phyloP scores from a whole-genome alignment of 768 basidiomycete genomes.

The Pleurotus tuoliensis region DNA sequence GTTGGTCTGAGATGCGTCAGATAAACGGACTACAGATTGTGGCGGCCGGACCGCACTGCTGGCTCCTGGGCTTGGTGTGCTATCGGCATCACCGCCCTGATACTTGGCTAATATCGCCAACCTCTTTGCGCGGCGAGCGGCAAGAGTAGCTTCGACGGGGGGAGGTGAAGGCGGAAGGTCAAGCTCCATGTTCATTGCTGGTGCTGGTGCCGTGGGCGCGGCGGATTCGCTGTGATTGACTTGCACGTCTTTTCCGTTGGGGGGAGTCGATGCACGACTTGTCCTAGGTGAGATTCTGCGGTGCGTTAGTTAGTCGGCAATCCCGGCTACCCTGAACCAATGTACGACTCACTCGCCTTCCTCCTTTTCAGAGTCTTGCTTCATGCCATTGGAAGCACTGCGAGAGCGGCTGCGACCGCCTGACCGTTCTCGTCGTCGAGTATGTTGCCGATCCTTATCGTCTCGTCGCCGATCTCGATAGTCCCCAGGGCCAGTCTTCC shows the following conservation, averaged over 20 bases:
- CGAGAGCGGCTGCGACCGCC: slow-evolving; percentile 1
- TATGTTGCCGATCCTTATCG: slow-evolving; percentile 21
- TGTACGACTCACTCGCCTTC: slow-evolving; percentile 86
- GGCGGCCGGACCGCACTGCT: slow-evolving; percentile 77
- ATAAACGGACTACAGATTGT: slow-evolving; percentile 51
- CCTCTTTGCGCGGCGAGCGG: slow-evolving; percentile 65
- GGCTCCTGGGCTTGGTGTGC: slow-evolving; percentile 52
- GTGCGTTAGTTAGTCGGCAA: neutral
- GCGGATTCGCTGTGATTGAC: neutral
- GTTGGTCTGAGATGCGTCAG: slow-evolving; percentile 62
- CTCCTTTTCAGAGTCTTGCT: slow-evolving; percentile 62
- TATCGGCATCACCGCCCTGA: slow-evolving; percentile 38
- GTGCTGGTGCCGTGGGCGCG: slow-evolving; percentile 16
- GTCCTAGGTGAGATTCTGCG: slow-evolving; percentile 64
- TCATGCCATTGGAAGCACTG: slow-evolving; percentile 13
- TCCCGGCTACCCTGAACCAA: neutral
- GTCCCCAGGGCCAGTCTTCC: slow-evolving; percentile 34
- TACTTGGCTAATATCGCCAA: slow-evolving; percentile 82
- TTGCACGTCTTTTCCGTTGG: neutral
- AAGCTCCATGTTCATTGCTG: slow-evolving; percentile 47
- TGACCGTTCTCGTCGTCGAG: slow-evolving; percentile 7
- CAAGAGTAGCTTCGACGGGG: slow-evolving; percentile 61
- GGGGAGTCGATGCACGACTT: slow-evolving; percentile 20
- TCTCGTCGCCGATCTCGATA: slow-evolving; percentile 24
- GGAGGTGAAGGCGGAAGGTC: slow-evolving; percentile 50